These are phyloP conservation scores for Saitozyma podzolica DNA, from an alignment of 768 basidiomycete species.

Conservation along the genomic window DNA sequence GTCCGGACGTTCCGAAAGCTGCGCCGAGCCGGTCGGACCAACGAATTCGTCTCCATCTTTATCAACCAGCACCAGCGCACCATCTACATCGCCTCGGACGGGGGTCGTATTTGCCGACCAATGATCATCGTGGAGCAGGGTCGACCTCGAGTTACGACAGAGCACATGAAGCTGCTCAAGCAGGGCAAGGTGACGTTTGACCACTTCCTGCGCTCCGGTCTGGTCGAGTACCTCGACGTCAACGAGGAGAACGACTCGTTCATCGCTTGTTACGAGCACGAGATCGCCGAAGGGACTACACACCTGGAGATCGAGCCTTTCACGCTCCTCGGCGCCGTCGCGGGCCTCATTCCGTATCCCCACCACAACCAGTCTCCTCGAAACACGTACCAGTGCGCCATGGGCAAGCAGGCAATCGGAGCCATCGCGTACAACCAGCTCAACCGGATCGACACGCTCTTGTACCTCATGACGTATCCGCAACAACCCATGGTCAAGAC, in stretches of 20 bases:
- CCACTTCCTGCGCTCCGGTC: constrained; percentile 84
- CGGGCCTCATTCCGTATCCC: constrained; percentile 96
- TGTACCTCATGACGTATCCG: constrained; percentile 97
- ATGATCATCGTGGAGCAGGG: constrained; percentile 93
- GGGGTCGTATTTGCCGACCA: constrained; percentile 95
- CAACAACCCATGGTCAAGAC: constrained; percentile 99
- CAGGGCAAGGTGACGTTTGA: constrained; percentile 78
- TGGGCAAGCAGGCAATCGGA: constrained; percentile 99
- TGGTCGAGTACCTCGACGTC: constrained; percentile 97
- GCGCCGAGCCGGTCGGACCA: constrained; percentile 84
- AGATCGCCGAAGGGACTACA: constrained; percentile 78
- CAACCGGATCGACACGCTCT: constrained; percentile 92
- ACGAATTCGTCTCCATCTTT: constrained; percentile 95
- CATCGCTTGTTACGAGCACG: constrained; percentile 88
- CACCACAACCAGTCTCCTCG: constrained; percentile 99
- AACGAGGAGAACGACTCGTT: constrained; percentile 99
- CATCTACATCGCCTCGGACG: constrained; percentile 95
- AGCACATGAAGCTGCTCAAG: constrained; percentile 82
- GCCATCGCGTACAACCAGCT: constrained; percentile 98
- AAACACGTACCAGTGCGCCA: constrained; percentile 99
- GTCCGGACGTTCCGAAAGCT: constrained; percentile 88
- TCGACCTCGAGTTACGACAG: constrained; percentile 69
- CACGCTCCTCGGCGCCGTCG: constrained; percentile 94
- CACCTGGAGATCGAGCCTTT: constrained; percentile 99
- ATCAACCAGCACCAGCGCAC: constrained; percentile 92